A percentile compares a stretch with the other conserved stretches of the same genome.
These are phyloP conservation scores for Mesotaenium endlicherianum DNA, from an alignment of 139 green algal species.

Conservation along the genomic window DNA sequence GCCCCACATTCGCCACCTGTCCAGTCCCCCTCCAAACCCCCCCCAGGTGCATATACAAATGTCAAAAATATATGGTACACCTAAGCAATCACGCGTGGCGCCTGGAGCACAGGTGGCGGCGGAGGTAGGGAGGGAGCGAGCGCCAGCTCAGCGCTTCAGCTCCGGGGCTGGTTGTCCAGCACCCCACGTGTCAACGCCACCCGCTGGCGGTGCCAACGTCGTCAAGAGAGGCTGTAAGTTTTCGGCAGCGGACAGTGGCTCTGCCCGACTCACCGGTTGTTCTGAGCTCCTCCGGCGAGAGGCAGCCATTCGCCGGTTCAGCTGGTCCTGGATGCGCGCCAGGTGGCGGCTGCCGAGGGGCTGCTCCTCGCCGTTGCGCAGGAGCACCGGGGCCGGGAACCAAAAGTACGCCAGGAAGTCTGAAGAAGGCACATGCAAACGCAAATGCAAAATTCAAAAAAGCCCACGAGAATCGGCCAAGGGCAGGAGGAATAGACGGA, in stretches of 20 bases:
- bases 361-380: too few relatives aligned
- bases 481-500: not conserved
- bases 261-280: not conserved
- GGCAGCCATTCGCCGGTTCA: not conserved
- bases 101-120: not conserved
- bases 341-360: not conserved
- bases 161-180: not conserved
- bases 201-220: not conserved
- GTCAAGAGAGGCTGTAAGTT: not conserved
- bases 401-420: slow-evolving; percentile 32
- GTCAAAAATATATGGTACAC: too few relatives aligned
- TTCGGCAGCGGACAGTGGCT: not conserved
- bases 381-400: slow-evolving; percentile 11
- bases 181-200: not conserved
- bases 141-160: not conserved
- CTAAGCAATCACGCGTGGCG: too few relatives aligned
- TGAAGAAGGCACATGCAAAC: not conserved
- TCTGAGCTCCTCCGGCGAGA: not conserved
- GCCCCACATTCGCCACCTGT: slow-evolving; percentile 21
- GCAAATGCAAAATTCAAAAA: not conserved
- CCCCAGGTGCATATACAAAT: not conserved
- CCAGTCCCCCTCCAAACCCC: not conserved
- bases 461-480: not conserved
- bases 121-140: not conserved
- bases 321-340: not conserved